Evolutionary conservation across 2,329 filamentous ascomycete species (phyloP), one percentile per base, ranked within the genome.

Genomic region (Microsporum canis): DNA sequence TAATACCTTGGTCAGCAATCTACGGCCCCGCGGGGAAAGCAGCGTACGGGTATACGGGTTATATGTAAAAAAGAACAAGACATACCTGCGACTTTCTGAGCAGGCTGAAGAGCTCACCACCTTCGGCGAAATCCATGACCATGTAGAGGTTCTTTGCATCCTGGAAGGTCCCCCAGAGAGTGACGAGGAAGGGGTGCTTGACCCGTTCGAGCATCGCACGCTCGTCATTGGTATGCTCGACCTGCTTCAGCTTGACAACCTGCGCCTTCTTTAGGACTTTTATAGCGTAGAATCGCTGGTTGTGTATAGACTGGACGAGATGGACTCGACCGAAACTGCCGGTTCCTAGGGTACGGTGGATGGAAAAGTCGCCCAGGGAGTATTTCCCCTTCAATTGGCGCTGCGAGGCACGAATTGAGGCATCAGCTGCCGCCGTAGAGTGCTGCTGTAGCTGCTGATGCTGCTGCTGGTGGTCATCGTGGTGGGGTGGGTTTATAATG

Each of bases 71-170:
- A 10, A 1, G 6, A 31, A 60, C 55, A 59, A 77, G 81, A 76
- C 82, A 83, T 84, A 82, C 92, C 86, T 80, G 86, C 62, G 92
- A 97, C 76, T 99, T 97, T 69, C 94, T 84, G 69, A 99, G 79
- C 69, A 99, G 77, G 67, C 92, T 97, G 75, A 99, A 99, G 60
- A 99, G 81, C 80, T 99, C 94, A 70, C 94, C 94, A 67, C 94
- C 94, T 76, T 99, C 94, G 60, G 99, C 92, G 78, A 99, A 99
- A 75, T 99, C 94, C 94, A 99, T 99, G 70, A 99, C 94, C 94
- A 99, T 99, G 82, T 99, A 99, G 39, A 99, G 79, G 73, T 96
- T 97, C 77, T 86, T 91, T 58, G 86, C 83, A 71, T 99, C 94
- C 73, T 97, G 92, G 75, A 97, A 99, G 7, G 94, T 99, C 62